These are phyloP conservation scores for Phialophora macrospora DNA, from an alignment of 2,329 filamentous ascomycete genomes.

Conservation along the genomic window DNA sequence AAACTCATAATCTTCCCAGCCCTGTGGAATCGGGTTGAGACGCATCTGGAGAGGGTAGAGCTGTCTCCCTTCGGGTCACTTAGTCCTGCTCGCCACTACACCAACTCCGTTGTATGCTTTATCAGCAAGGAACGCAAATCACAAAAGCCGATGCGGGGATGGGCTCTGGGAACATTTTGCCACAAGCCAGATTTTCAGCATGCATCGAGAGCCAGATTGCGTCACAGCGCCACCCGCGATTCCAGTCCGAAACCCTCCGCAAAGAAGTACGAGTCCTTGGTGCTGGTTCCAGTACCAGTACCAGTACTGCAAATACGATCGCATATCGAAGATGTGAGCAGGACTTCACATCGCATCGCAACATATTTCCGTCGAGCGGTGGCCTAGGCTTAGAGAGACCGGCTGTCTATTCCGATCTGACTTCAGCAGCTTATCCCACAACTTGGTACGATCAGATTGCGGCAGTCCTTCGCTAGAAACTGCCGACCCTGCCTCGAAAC, in stretches of 20 bases:
- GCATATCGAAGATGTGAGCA: neutral
- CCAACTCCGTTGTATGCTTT: neutral
- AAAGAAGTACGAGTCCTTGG: neutral
- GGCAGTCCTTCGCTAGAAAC: neutral
- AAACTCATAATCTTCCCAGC: neutral
- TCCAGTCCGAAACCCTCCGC: neutral
- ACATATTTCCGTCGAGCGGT: neutral
- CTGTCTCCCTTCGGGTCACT: neutral
- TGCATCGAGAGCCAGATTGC: neutral
- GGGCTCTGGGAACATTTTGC: neutral
- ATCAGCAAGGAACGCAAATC: neutral
- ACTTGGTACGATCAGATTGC: neutral
- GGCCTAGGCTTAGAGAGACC: constrained; percentile 1
- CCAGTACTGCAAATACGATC: neutral
- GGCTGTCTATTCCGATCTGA: neutral
- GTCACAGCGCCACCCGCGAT: neutral
- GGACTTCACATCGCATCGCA: neutral
- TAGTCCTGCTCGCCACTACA: neutral
- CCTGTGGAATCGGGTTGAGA: neutral
- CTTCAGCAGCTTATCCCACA: neutral
- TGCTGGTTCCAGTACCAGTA: neutral
- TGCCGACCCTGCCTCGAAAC: neutral
- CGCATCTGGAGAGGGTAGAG: neutral
- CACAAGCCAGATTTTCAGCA: neutral
- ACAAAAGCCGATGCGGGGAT: neutral